Evolutionary conservation across 768 basidiomycete species (phyloP).

Genomic region (Lanmaoa rubissima): DNA sequence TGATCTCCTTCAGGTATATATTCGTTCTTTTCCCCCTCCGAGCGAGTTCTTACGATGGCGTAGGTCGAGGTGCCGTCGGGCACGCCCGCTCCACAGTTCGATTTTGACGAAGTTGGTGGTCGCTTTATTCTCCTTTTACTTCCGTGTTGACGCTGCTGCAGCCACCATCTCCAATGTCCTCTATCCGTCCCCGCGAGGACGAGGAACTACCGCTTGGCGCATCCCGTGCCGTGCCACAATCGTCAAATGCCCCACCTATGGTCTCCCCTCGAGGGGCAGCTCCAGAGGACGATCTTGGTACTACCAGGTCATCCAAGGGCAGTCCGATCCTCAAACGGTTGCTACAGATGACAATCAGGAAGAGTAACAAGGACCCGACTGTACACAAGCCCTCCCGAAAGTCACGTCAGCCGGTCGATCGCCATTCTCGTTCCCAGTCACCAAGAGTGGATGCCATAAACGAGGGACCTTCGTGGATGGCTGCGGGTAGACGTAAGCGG

Average conservation of each 20-base stretch:
- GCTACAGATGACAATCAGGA: not conserved
- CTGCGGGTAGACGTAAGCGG: not conserved
- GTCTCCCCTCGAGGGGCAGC: too few species aligned
- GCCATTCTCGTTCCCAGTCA: not conserved
- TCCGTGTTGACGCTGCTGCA: not conserved
- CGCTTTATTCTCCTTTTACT: not conserved
- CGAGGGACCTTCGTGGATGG: not conserved
- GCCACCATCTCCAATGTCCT: not conserved
- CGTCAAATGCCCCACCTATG: not conserved
- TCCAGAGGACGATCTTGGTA: fast-evolving
- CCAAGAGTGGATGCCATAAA: not conserved
- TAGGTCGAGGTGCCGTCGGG: not conserved
- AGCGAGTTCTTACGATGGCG: not conserved
- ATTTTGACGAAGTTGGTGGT: not conserved
- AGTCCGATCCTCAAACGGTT: not conserved
- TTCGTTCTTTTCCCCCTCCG: not conserved
- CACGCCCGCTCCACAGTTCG: not conserved
- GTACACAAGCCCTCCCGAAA: not conserved
- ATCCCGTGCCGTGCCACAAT: not conserved
- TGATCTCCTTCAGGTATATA: not conserved
- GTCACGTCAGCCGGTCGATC: too few species aligned
- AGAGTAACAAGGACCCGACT: not conserved
- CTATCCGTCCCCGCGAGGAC: not conserved
- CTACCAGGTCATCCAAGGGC: not conserved
- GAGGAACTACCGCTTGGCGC: not conserved